Percentiles rank a stretch among this genome's conserved stretches.
phyloP scores from a whole-genome alignment of 176 grass and related monocot genomes.

The Rhipidocladum racemiflorum region DNA sequence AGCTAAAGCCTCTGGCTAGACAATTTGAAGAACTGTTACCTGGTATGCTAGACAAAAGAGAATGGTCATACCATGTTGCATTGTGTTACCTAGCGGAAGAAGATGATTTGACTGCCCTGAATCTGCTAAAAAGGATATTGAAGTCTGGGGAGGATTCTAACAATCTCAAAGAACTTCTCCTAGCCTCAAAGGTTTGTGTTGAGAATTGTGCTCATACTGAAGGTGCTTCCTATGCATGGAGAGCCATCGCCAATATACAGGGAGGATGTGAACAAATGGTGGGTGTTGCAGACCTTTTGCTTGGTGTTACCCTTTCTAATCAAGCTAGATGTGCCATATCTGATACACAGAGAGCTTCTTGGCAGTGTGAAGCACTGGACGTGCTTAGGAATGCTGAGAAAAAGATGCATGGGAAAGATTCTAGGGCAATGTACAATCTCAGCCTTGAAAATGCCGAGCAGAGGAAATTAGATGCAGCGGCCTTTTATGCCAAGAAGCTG shows the following conservation, averaged over 20 bases:
- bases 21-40: slow-evolving; percentile 81
- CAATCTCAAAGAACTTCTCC: slow-evolving; percentile 61
- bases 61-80: slow-evolving; percentile 70
- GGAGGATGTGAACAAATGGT: slow-evolving; percentile 48
- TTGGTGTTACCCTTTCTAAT: slow-evolving; percentile 70
- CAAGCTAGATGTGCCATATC: slow-evolving; percentile 69
- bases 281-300: slow-evolving; percentile 58
- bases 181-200: slow-evolving; percentile 77
- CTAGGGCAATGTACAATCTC: slow-evolving; percentile 58
- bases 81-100: slow-evolving; percentile 92
- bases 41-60: slow-evolving; percentile 58
- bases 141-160: slow-evolving; percentile 66
- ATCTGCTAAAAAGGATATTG: slow-evolving; percentile 64
- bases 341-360: slow-evolving; percentile 68
- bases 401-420: slow-evolving; percentile 54
- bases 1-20: slow-evolving; percentile 56
- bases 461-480: slow-evolving; percentile 85
- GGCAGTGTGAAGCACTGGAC: slow-evolving; percentile 72
- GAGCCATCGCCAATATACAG: slow-evolving; percentile 51
- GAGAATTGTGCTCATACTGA: slow-evolving; percentile 51
- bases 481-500: slow-evolving; percentile 72
- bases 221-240: slow-evolving; percentile 65
- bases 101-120: slow-evolving; percentile 68
- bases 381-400: slow-evolving; percentile 67
- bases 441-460: slow-evolving; percentile 87